A percentile compares a stretch with the other conserved stretches of the same genome.
Evolutionary conservation across 768 basidiomycete species (phyloP).

Genomic region (Cyclocybe aegerita): DNA sequence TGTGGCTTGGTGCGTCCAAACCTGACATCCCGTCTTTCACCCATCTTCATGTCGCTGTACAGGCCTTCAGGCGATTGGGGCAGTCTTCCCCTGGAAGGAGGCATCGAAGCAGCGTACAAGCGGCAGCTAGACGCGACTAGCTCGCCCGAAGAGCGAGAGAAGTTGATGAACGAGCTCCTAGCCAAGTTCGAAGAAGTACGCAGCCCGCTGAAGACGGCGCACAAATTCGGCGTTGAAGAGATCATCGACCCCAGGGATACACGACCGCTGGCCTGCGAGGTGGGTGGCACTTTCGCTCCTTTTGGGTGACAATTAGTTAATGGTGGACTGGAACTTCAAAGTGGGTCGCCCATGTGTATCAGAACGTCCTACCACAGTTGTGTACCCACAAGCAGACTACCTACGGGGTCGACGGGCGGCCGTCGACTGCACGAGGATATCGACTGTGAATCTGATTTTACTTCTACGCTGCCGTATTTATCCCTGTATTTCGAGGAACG

Average conservation of each 20-base stretch:
- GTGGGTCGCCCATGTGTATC: constrained; percentile 36
- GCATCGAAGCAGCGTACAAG: constrained; percentile 42
- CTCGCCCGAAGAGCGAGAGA: constrained; percentile 30
- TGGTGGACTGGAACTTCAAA: constrained; percentile 6
- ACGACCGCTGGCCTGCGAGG: constrained; percentile 34
- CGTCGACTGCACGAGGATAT: constrained; percentile 29
- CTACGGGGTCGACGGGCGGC: constrained; percentile 28
- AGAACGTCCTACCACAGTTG: constrained; percentile 32
- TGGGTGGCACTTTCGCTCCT: constrained; percentile 12
- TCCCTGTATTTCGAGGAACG: too few relatives aligned
- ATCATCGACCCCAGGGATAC: constrained; percentile 42
- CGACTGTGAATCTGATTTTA: constrained; percentile 13
- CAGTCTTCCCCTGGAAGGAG: constrained; percentile 39
- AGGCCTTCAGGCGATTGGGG: constrained; percentile 46
- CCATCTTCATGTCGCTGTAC: neutral
- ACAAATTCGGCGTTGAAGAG: constrained; percentile 40
- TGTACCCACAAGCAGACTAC: constrained; percentile 22
- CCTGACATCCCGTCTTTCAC: neutral
- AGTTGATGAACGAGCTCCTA: constrained; percentile 32
- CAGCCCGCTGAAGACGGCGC: constrained; percentile 36
- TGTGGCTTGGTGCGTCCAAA: constrained; percentile 34
- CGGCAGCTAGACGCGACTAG: constrained; percentile 31
- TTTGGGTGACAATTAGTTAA: neutral
- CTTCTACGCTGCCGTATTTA: neutral
- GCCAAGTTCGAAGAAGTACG: constrained; percentile 35